Percentiles rank a stretch among this genome's conserved stretches.
Conservation (phyloP, 805 yeast genomes). For the Zygotorulaspora florentina region DNA sequence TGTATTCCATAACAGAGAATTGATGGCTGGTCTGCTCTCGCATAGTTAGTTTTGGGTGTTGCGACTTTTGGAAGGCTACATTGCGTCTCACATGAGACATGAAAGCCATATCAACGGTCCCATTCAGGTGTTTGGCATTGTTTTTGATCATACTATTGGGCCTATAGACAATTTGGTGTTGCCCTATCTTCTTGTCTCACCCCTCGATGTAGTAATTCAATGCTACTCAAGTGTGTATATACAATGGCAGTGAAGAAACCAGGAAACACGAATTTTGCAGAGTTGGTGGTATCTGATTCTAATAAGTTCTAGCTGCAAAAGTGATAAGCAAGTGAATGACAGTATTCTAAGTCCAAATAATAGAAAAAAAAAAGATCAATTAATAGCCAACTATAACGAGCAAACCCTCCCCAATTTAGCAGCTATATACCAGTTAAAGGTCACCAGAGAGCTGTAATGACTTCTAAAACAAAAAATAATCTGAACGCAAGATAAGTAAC, state of each 20-base stretch:
- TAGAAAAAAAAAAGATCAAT: slow-evolving; percentile 1
- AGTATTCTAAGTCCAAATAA: neutral
- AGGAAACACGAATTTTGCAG: neutral
- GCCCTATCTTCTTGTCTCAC: neutral
- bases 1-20: slow-evolving; percentile 42
- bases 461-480: neutral
- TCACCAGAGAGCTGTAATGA: neutral
- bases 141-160: slow-evolving; percentile 6
- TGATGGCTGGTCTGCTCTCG: slow-evolving; percentile 49
- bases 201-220: too few relatives aligned
- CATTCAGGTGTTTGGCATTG: slow-evolving; percentile 1
- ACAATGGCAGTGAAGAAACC: neutral
- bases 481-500: too few relatives aligned
- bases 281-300: neutral
- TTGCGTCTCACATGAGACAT: slow-evolving; percentile 23
- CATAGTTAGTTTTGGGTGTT: slow-evolving; percentile 35
- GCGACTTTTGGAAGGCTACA: slow-evolving; percentile 17
- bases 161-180: slow-evolving; percentile 7
- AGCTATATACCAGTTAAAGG: neutral
- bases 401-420: neutral
- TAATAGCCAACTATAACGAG: neutral
- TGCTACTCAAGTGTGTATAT: neutral
- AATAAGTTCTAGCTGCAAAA: too few relatives aligned
- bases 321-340: too few relatives aligned
- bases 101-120: slow-evolving; percentile 11